A percentile compares a stretch with the other conserved stretches of the same genome.
phyloP scores from a whole-genome alignment of 78 protist genomes.

The Trichosphaerium sp. region DNA sequence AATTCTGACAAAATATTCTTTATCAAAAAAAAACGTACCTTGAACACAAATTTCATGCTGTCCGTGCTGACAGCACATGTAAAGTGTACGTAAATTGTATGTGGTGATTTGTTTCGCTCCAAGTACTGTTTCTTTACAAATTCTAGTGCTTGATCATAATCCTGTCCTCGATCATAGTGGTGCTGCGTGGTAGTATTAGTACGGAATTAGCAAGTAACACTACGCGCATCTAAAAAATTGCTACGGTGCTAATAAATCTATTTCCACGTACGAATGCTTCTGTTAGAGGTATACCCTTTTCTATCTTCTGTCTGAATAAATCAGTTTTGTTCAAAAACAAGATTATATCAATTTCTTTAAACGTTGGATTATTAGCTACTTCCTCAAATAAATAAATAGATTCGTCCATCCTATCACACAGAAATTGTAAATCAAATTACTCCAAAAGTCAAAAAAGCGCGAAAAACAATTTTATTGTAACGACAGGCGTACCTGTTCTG shows the following conservation, averaged over 20 bases:
- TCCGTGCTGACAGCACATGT: conserved; percentile 75
- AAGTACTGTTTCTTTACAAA: conserved; percentile 45
- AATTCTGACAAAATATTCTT: too few species aligned
- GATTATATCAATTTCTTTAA: conserved; percentile 47
- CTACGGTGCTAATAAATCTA: too few species aligned
- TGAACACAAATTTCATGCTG: conserved; percentile 52
- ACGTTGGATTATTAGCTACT: conserved; percentile 59
- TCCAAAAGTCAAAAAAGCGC: too few species aligned
- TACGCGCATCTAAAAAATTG: too few species aligned
- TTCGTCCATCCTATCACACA: conserved; percentile 57
- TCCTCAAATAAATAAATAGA: conserved; percentile 49
- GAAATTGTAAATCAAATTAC: too few species aligned
- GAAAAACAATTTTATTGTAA: too few species aligned
- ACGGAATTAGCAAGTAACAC: too few species aligned
- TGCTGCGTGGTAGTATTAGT: too few species aligned
- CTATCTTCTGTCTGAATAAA: conserved; percentile 65
- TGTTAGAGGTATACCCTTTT: conserved; percentile 52
- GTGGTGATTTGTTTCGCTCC: conserved; percentile 33
- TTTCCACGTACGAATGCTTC: too few species aligned
- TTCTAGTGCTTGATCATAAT: conserved; percentile 2
- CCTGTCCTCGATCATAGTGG: too few species aligned
- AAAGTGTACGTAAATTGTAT: conserved; percentile 42
- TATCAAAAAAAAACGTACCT: too few species aligned
- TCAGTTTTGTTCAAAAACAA: conserved; percentile 69
- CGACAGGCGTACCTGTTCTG: too few species aligned